Evolutionary conservation across 2,329 filamentous ascomycete genomes (phyloP).

Genomic region (Lachnellula suecica): DNA sequence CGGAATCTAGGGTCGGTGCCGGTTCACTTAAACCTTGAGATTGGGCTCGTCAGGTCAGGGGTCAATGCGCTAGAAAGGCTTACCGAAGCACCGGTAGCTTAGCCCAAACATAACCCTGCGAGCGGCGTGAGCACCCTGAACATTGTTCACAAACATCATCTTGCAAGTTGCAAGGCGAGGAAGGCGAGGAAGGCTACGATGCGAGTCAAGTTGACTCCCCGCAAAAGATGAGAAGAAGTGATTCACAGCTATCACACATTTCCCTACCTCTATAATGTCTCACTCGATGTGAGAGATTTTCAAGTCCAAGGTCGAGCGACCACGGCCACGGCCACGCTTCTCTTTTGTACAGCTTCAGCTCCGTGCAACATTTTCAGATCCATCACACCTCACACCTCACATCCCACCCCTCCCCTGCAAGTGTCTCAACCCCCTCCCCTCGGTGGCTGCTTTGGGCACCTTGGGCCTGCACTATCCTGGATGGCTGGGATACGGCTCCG

Average conservation of each 20-base stretch:
- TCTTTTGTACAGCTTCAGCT: background rate
- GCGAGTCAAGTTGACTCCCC: background rate
- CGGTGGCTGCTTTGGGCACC: slow-evolving; percentile 10
- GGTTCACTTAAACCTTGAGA: too few species aligned
- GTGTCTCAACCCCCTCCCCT: slow-evolving; percentile 1
- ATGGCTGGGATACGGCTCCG: slow-evolving; percentile 6
- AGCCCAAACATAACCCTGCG: background rate
- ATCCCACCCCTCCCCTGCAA: background rate
- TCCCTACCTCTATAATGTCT: too few species aligned
- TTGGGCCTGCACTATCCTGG: slow-evolving; percentile 5
- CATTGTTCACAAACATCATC: background rate
- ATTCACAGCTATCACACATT: too few species aligned
- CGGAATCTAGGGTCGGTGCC: too few species aligned
- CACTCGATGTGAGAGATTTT: too few species aligned
- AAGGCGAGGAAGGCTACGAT: too few species aligned
- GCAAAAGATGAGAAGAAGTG: too few species aligned
- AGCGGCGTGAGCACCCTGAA: background rate
- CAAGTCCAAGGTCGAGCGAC: too few species aligned
- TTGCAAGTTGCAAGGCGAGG: background rate
- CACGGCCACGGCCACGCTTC: too few species aligned
- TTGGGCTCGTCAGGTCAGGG: too few species aligned
- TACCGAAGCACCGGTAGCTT: background rate
- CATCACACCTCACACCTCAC: background rate
- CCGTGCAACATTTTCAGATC: background rate
- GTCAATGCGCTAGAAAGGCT: background rate